Evolutionary conservation across 352 stramenopile species (phyloP).

Genomic region (Phytopythium litorale): DNA sequence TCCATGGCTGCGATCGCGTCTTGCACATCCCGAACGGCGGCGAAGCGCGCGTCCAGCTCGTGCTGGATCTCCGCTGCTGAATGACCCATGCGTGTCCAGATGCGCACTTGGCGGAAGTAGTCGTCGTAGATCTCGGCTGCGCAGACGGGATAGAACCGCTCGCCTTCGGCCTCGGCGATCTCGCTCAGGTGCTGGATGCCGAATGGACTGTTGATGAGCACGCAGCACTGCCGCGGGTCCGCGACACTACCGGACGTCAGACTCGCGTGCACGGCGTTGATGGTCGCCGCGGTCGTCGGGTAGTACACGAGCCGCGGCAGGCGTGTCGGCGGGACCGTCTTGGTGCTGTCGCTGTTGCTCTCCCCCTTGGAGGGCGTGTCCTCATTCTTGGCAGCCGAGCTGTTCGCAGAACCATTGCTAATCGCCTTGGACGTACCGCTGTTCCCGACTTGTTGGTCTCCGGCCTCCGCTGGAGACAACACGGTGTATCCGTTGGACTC

Average conservation of each 20-base stretch:
- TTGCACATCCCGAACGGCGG: slow-evolving; percentile 32
- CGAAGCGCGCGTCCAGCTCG: slow-evolving; percentile 52
- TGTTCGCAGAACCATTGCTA: not conserved
- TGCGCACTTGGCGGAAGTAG: slow-evolving; percentile 65
- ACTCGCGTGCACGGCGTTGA: slow-evolving; percentile 57
- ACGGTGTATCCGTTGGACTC: slow-evolving; percentile 46
- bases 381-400: not conserved
- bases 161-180: slow-evolving; percentile 41
- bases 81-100: slow-evolving; percentile 69
- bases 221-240: slow-evolving; percentile 47
- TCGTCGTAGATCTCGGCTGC: slow-evolving; percentile 70
- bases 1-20: slow-evolving; percentile 32
- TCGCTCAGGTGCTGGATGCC: slow-evolving; percentile 52
- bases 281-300: slow-evolving; percentile 51
- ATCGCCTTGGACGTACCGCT: slow-evolving; percentile 3
- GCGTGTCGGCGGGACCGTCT: slow-evolving; percentile 25
- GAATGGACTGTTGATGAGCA: slow-evolving; percentile 59
- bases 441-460: slow-evolving; percentile 18
- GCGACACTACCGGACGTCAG: slow-evolving; percentile 37
- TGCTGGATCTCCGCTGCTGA: slow-evolving; percentile 42
- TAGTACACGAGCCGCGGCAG: slow-evolving; percentile 58
- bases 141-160: slow-evolving; percentile 59
- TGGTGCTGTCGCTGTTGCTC: slow-evolving; percentile 23
- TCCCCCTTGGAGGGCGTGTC: slow-evolving; percentile 7
- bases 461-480: slow-evolving; percentile 35